Percentiles rank a stretch among this genome's conserved stretches.
These are phyloP conservation scores for Saturnispora sekii DNA, from an alignment of 805 yeast species.

Conservation along the genomic window DNA sequence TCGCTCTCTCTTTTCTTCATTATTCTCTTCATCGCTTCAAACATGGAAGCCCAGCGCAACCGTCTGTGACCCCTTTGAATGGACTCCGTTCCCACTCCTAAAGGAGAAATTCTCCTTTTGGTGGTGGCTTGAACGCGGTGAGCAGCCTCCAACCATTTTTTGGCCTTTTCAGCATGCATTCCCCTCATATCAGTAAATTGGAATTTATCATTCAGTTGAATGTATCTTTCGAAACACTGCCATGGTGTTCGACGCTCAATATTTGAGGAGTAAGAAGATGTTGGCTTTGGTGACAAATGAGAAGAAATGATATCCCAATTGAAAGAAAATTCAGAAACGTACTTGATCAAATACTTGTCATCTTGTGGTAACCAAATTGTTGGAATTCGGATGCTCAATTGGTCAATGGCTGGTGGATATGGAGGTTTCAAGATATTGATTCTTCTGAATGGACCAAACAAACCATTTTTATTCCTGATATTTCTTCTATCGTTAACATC, in stretches of 20 bases:
- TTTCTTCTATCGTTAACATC: conserved; percentile 31
- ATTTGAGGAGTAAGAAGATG: conserved; percentile 68
- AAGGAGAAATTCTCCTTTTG: conserved; percentile 79
- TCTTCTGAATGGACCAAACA: conserved; percentile 48
- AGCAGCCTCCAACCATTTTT: conserved; percentile 87
- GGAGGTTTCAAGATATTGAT: conserved; percentile 75
- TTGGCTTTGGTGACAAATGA: conserved; percentile 57
- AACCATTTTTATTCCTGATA: conserved; percentile 42
- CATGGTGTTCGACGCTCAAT: conserved; percentile 95
- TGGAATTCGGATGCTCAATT: conserved; percentile 76
- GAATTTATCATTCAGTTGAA: conserved; percentile 83
- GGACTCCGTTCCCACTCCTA: conserved; percentile 89
- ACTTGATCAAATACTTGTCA: conserved; percentile 67
- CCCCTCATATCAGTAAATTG: conserved; percentile 86
- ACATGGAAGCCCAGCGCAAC: conserved; percentile 93
- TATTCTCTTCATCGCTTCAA: conserved; percentile 86
- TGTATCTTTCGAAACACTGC: conserved; percentile 97
- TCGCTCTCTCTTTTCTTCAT: conserved; percentile 82
- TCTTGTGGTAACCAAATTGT: conserved; percentile 96
- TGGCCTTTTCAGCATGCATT: conserved; percentile 70
- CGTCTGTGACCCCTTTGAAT: conserved; percentile 89
- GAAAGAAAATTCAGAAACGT: conserved; percentile 78
- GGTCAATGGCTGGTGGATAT: conserved; percentile 75
- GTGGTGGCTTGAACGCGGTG: conserved; percentile 82
- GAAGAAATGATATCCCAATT: conserved; percentile 92